Conservation (phyloP, 2,329 filamentous ascomycete species). For the Cladophialophora psammophila region DNA sequence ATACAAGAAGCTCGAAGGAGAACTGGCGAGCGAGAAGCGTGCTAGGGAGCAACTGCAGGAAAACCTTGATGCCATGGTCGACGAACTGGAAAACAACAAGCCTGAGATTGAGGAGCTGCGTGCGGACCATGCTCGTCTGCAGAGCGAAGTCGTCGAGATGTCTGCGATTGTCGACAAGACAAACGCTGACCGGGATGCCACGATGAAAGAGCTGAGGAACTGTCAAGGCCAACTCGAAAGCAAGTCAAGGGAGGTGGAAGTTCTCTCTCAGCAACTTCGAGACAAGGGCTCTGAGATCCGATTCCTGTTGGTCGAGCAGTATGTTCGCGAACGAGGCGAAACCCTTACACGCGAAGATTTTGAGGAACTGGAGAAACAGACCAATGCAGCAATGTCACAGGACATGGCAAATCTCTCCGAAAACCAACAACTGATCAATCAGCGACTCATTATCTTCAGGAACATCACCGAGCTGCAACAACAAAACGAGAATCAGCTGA, state of each 20-base stretch:
- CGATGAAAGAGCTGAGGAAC: slow-evolving; percentile 79
- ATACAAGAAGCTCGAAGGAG: slow-evolving; percentile 69
- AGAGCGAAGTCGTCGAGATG: slow-evolving; percentile 81
- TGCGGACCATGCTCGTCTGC: slow-evolving; percentile 78
- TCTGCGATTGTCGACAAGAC: slow-evolving; percentile 84
- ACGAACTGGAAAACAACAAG: slow-evolving; percentile 81
- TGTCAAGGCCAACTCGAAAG: slow-evolving; percentile 75
- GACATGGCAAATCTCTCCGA: slow-evolving; percentile 79
- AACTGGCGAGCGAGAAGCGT: slow-evolving; percentile 75
- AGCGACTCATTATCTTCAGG: slow-evolving; percentile 88
- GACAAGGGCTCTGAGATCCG: slow-evolving; percentile 91
- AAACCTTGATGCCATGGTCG: slow-evolving; percentile 84
- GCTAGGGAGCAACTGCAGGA: slow-evolving; percentile 76
- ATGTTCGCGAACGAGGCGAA: slow-evolving; percentile 80
- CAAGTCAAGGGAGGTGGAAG: slow-evolving; percentile 70
- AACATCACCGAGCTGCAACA: slow-evolving; percentile 83
- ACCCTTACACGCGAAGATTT: slow-evolving; percentile 78
- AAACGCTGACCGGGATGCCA: slow-evolving; percentile 78
- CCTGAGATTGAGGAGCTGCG: slow-evolving; percentile 89
- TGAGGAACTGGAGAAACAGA: slow-evolving; percentile 71
- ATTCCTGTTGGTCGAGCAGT: slow-evolving; percentile 84
- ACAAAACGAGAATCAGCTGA: slow-evolving; percentile 84
- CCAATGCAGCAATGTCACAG: slow-evolving; percentile 65
- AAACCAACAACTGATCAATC: slow-evolving; percentile 86
- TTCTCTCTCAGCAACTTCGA: slow-evolving; percentile 84